Conservation (phyloP, 257 asterid genomes). For the Capsicum chinense region DNA sequence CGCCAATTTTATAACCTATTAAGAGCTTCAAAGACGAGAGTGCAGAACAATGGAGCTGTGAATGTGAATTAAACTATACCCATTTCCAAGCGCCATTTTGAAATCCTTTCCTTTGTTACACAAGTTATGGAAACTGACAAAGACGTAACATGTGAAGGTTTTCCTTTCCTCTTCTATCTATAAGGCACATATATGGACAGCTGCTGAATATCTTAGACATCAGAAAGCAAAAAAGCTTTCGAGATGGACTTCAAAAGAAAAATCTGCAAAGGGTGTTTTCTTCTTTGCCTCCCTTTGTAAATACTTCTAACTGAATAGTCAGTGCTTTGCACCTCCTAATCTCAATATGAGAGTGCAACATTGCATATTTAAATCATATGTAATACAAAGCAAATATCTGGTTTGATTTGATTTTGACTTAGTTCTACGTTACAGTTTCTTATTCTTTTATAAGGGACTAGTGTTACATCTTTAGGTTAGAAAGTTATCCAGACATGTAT, state of each 20-base stretch:
- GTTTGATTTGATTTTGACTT: not conserved
- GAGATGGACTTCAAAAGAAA: not conserved
- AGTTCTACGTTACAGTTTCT: not conserved
- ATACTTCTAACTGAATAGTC: not conserved
- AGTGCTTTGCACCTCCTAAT: not conserved
- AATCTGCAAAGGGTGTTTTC: not conserved
- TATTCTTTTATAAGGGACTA: not conserved
- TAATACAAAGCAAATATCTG: not conserved
- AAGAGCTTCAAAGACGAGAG: conserved; percentile 13
- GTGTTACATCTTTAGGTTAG: not conserved
- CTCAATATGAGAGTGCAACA: not conserved
- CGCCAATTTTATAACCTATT: conserved; percentile 2
- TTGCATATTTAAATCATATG: not conserved
- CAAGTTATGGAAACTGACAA: not conserved
- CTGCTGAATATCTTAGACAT: not conserved
- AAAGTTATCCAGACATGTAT: not conserved
- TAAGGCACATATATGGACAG: not conserved
- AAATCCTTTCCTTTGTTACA: not conserved
- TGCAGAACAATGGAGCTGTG: conserved; percentile 9
- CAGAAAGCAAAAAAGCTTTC: not conserved
- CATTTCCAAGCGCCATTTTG: not conserved
- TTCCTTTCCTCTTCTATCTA: not conserved
- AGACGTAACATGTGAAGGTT: not conserved
- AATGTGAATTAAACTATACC: not conserved
- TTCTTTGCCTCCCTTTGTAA: not conserved